Base-by-base conservation (phyloP, 768 basidiomycete species). In the Podaxis rugospora region DNA sequence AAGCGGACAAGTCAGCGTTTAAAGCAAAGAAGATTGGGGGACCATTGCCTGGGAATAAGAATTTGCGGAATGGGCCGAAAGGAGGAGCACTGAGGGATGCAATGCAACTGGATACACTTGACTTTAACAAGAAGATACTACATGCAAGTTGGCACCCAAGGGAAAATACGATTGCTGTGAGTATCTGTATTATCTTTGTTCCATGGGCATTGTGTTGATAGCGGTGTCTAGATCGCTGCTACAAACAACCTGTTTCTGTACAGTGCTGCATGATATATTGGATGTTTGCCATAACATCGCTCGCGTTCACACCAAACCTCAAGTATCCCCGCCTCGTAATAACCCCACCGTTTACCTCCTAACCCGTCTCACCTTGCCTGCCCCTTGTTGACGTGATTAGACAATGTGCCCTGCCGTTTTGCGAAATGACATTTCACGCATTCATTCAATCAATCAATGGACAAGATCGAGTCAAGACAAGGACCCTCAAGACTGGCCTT, bases 21-120 rank as follows among this genome's bases (percentile, higher is more conserved):
- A 98, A 98, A 75, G 93, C 93, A 52, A 99, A 98, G 88, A 99
- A 98, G 83, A 92, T 97, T 58, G 94, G 95, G 11, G 95, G 91
- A 1, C 87, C 89, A 7, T 69, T 88, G 57, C 84, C 86, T n/a
- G 86, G 85, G 40, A 85, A 82, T 69, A 90, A 90, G 73, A 78
- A 82, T 51, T 69, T 82, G 68, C 89, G 90, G 84, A 87, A 94
- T 72, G 93, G 94, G 11, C 78, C 83, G 36, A 86, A 91, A 68
- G 84, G 86, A 54, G 83, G 82, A 32, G 32, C 32, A 53, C 75
- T 91, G 72, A 87, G 89, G 71, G 94, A 96, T 65, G 84, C 88
- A 51, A 92, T 97, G 86, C 90, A 94, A 70, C 72, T 88, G 68
- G 89, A 93, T 68, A 86, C 91, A 16, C 76, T 92, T 63, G 93